These are phyloP conservation scores for Moesziomyces sp. DNA, from an alignment of 1,284 basidiomycete species.

Conservation along the genomic window DNA sequence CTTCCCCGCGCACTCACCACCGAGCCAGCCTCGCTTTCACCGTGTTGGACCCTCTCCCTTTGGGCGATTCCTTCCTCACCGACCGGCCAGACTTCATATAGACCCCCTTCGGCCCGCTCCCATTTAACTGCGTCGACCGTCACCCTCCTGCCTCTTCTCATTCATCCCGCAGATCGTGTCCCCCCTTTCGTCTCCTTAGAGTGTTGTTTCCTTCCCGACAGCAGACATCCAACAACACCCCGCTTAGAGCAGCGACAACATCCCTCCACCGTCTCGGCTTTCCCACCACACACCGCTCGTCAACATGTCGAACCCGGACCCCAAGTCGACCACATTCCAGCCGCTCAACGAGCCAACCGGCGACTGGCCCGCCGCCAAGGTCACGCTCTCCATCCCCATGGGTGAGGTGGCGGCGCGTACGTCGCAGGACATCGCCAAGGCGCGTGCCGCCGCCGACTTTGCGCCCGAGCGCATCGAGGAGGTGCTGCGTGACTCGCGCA, in stretches of 20 bases:
- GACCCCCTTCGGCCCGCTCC: neutral
- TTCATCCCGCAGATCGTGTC: neutral
- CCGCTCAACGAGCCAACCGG: constrained; percentile 43
- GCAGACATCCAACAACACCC: neutral
- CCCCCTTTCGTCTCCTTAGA: neutral
- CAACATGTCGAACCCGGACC: constrained; percentile 29
- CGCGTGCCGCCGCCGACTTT: constrained; percentile 47
- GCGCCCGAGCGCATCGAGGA: constrained; percentile 57
- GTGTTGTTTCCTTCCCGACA: neutral
- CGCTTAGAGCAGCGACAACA: neutral
- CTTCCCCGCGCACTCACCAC: neutral
- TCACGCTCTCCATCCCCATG: constrained; percentile 60
- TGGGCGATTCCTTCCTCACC: neutral
- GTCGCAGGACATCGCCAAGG: constrained; percentile 47
- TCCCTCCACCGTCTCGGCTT: neutral
- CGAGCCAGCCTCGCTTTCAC: neutral
- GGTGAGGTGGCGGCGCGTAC: constrained; percentile 53
- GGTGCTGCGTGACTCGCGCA: constrained; percentile 54
- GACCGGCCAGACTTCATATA: constrained; percentile 4
- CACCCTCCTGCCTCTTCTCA: neutral
- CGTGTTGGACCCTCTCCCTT: neutral
- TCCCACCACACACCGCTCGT: constrained; percentile 1
- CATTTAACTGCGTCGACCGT: no score
- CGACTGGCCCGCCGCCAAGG: constrained; percentile 32
- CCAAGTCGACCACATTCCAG: constrained; percentile 38